These are phyloP conservation scores for Herpotrichia juniperi DNA, from an alignment of 2,329 filamentous ascomycete species.

Conservation along the genomic window DNA sequence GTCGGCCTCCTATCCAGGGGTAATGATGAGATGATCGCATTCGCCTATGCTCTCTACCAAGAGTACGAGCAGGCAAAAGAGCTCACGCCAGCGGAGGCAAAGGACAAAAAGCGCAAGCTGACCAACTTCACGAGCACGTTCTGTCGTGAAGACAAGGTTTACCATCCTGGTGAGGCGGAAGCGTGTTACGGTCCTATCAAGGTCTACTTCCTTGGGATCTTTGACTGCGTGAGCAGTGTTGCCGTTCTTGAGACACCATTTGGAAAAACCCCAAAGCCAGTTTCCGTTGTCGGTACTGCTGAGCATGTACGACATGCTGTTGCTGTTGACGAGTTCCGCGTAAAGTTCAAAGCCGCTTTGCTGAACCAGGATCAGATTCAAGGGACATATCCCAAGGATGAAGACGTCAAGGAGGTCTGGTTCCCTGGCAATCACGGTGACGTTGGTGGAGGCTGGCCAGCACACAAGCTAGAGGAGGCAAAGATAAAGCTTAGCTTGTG, in stretches of 20 bases:
- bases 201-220: conserved; percentile 53
- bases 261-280: conserved; percentile 46
- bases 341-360: conserved; percentile 50
- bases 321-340: conserved; percentile 51
- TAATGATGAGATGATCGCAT: conserved; percentile 26
- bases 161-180: conserved; percentile 18
- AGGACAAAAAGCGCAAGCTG: conserved; percentile 47
- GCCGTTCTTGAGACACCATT: conserved; percentile 48
- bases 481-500: neutral
- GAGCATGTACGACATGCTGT: conserved; percentile 52
- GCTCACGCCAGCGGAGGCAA: too few species aligned
- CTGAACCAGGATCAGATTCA: conserved; percentile 38
- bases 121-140: conserved; percentile 55
- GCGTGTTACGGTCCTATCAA: conserved; percentile 32
- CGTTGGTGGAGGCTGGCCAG: conserved; percentile 50
- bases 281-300: conserved; percentile 22
- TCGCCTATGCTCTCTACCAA: conserved; percentile 23
- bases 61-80: conserved; percentile 14
- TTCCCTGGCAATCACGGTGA: conserved; percentile 53
- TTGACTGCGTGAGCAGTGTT: conserved; percentile 50
- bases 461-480: conserved; percentile 8
- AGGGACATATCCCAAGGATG: conserved; percentile 23
- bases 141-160: conserved; percentile 25
- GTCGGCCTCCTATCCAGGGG: conserved; percentile 28
- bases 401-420: conserved; percentile 48